Evolutionary conservation across 495 filamentous ascomycete genomes (phyloP).

Genomic region (Aspergillus coremiiformis): DNA sequence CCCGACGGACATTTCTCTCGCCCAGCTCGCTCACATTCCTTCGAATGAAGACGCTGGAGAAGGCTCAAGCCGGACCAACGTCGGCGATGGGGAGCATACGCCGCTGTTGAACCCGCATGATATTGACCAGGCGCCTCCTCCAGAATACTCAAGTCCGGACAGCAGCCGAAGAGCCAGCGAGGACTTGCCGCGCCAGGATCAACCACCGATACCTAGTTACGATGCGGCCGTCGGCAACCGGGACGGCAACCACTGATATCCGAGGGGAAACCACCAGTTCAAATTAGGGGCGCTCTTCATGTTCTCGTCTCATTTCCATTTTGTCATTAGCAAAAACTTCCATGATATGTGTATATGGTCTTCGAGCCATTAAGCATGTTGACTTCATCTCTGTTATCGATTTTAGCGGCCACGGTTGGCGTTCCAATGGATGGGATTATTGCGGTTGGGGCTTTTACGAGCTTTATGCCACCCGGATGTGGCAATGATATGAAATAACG

Average conservation of each 20-base stretch:
- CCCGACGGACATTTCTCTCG: slow-evolving; percentile 95
- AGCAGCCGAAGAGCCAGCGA: slow-evolving; percentile 50
- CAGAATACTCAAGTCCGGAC: slow-evolving; percentile 67
- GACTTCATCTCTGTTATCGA: slow-evolving; percentile 10
- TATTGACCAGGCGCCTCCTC: slow-evolving; percentile 44
- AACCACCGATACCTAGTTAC: slow-evolving; percentile 53
- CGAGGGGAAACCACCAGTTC: not conserved
- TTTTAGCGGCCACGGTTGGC: slow-evolving; percentile 30
- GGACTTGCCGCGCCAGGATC: slow-evolving; percentile 33
- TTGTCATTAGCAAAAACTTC: not conserved
- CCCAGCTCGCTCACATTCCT: slow-evolving; percentile 62
- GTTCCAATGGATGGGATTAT: slow-evolving; percentile 19
- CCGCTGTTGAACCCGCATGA: slow-evolving; percentile 30
- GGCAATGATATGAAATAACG: slow-evolving; percentile 12
- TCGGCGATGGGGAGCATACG: slow-evolving; percentile 23
- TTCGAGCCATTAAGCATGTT: slow-evolving; percentile 6
- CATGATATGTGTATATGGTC: slow-evolving; percentile 12
- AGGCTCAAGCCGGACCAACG: slow-evolving; percentile 53
- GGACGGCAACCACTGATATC: slow-evolving; percentile 8
- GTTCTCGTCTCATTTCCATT: not conserved
- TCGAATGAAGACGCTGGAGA: slow-evolving; percentile 72
- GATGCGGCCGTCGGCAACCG: slow-evolving; percentile 50
- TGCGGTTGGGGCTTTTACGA: slow-evolving; percentile 10
- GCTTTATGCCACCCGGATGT: slow-evolving; percentile 7
- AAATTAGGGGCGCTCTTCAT: not conserved